Conservation (phyloP, 1,139 yeast species). For the Yamadazyma sp. region DNA sequence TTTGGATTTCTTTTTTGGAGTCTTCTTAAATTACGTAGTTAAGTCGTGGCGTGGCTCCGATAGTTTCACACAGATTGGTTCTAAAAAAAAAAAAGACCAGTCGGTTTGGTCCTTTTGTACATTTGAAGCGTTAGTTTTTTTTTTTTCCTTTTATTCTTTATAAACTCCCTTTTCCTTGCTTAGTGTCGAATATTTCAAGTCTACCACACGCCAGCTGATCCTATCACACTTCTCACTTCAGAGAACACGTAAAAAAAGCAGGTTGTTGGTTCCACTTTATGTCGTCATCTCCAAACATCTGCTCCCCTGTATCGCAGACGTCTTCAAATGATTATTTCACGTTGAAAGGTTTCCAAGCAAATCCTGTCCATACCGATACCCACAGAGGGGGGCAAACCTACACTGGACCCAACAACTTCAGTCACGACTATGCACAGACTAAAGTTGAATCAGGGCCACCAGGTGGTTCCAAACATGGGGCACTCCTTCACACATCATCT, state of each 20-base stretch:
- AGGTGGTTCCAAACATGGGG: neutral
- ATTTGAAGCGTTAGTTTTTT: neutral
- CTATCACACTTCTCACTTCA: too few relatives aligned
- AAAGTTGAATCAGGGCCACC: neutral
- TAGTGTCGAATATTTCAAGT: too few relatives aligned
- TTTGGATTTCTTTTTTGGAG: too few relatives aligned
- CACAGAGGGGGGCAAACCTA: neutral
- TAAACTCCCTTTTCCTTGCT: neutral
- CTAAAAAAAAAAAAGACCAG: neutral
- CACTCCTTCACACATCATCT: neutral
- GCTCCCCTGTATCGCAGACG: constrained; percentile 8
- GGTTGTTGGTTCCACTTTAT: neutral
- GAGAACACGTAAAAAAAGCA: too few relatives aligned
- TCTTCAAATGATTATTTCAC: constrained; percentile 8
- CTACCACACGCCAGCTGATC: too few relatives aligned
- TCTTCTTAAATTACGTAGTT: constrained; percentile 1
- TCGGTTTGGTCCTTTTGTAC: neutral
- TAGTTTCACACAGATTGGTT: neutral
- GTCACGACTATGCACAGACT: too few relatives aligned
- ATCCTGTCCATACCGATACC: neutral
- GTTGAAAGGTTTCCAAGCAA: neutral
- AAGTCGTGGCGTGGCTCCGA: neutral
- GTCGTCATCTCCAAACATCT: constrained; percentile 8
- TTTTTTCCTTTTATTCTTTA: neutral
- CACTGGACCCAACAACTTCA: too few relatives aligned